Conservation (phyloP, 139 green algal genomes). For the Penium margaritaceum region DNA sequence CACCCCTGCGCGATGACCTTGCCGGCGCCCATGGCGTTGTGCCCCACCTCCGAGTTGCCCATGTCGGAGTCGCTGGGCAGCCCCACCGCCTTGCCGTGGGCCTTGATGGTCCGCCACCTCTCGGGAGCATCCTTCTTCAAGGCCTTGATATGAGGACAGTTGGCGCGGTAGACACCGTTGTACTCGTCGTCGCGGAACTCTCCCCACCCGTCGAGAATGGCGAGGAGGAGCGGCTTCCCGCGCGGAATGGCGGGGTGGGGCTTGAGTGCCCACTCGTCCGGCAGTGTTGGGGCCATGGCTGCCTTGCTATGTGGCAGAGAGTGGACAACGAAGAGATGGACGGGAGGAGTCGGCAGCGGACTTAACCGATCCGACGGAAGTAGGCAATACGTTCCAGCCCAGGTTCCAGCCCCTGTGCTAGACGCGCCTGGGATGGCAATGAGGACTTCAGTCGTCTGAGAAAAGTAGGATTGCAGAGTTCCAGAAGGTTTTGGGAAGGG, state of each 20-base stretch:
- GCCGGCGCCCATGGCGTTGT: constrained; percentile 89
- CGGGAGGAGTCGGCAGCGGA: no score
- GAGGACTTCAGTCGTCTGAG: no score
- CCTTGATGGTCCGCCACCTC: constrained; percentile 64
- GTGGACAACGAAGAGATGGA: no score
- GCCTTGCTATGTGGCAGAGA: no score
- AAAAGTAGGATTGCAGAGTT: no score
- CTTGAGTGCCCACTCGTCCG: constrained; percentile 7
- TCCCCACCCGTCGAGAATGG: constrained; percentile 39
- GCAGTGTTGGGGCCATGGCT: no score
- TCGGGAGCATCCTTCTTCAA: constrained; percentile 2
- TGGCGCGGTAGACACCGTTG: constrained; percentile 25
- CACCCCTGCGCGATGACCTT: constrained; percentile 89
- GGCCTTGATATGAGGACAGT: constrained; percentile 11
- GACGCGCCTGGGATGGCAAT: no score
- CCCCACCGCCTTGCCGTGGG: constrained; percentile 83
- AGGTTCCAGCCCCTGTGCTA: no score
- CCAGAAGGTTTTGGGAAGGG: no score
- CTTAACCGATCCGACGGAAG: no score
- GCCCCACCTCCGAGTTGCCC: constrained; percentile 81
- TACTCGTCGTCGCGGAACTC: constrained; percentile 25
- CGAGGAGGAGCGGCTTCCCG: constrained; percentile 23
- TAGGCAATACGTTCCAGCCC: no score
- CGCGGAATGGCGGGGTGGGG: constrained; percentile 26
- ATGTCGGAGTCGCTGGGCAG: constrained; percentile 87